Conservation (phyloP, 192 early-diverging fungal species). For the Mortierella antarctica region DNA sequence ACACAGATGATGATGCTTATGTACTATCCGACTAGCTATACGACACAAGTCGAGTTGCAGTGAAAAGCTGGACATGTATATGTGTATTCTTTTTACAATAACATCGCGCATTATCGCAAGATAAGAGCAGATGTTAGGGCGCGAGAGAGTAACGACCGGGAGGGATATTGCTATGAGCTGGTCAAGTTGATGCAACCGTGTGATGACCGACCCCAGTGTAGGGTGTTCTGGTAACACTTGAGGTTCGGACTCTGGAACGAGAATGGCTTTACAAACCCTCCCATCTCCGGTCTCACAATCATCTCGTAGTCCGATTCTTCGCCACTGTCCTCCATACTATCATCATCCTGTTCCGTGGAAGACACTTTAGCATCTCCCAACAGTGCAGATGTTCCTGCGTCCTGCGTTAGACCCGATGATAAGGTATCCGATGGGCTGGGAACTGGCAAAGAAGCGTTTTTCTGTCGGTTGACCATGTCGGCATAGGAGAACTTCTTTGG, state of each 20-base stretch:
- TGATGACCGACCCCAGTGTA: constrained; percentile 35
- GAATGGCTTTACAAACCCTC: constrained; percentile 15
- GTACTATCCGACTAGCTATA: too few relatives aligned
- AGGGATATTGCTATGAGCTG: constrained; percentile 1
- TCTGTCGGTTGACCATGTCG: constrained; percentile 2
- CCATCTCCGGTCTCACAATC: not conserved
- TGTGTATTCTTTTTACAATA: not conserved
- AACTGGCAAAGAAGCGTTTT: not conserved
- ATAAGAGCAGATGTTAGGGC: not conserved
- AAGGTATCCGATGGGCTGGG: not conserved
- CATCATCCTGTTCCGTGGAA: not conserved
- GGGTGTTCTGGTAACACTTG: constrained; percentile 16
- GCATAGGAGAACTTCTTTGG: constrained; percentile 35
- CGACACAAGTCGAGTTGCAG: too few relatives aligned
- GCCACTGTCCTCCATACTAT: not conserved
- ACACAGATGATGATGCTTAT: too few relatives aligned
- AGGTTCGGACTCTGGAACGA: constrained; percentile 15
- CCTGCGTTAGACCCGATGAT: not conserved
- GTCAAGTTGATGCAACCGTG: constrained; percentile 39
- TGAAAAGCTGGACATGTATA: too few relatives aligned
- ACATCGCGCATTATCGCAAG: not conserved
- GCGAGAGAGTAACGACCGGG: not conserved
- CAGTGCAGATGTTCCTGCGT: too few relatives aligned
- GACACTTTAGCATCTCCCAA: too few relatives aligned
- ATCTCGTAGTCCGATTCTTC: not conserved